Conservation (phyloP, 225 moss, liverwort and hornwort genomes). For the Bryum argenteum region DNA sequence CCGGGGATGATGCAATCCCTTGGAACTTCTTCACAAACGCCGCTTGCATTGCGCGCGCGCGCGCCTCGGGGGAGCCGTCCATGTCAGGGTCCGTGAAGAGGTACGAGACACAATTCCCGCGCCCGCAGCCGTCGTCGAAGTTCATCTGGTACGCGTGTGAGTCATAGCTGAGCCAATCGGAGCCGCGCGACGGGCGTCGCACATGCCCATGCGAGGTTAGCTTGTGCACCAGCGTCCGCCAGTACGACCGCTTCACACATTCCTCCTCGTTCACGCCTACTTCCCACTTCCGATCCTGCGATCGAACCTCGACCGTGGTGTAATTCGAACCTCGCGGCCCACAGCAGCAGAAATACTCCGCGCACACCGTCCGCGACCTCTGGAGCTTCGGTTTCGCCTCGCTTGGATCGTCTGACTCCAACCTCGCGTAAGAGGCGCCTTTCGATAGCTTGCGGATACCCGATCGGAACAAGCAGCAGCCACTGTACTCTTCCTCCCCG, state of each 20-base stretch:
- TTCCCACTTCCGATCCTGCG: conserved; percentile 37
- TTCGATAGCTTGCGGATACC: conserved; percentile 20
- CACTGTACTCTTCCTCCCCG: conserved; percentile 25
- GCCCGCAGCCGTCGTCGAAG: conserved; percentile 55
- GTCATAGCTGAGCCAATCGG: conserved; percentile 52
- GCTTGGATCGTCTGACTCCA: conserved; percentile 26
- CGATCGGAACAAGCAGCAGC: conserved; percentile 45
- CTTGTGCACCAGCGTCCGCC: conserved; percentile 40
- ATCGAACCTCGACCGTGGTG: conserved; percentile 33
- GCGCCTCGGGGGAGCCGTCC: conserved; percentile 11
- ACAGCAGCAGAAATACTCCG: conserved; percentile 43
- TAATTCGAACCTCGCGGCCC: conserved; percentile 20
- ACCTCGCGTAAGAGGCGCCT: conserved; percentile 33
- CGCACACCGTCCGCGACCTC: conserved; percentile 32
- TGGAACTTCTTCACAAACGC: conserved; percentile 41
- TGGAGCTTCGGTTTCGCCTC: conserved; percentile 1
- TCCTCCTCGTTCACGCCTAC: conserved; percentile 36
- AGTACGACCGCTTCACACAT: conserved; percentile 27
- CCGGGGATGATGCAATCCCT: not conserved
- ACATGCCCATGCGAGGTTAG: conserved; percentile 40
- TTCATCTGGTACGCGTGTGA: conserved; percentile 47
- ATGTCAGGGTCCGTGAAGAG: conserved; percentile 8
- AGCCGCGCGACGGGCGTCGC: conserved; percentile 25
- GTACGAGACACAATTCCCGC: conserved; percentile 29
- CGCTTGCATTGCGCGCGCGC: conserved; percentile 37